Evolutionary conservation across 495 filamentous ascomycete genomes (phyloP).

Genomic region (Trypethelium eluteriae): DNA sequence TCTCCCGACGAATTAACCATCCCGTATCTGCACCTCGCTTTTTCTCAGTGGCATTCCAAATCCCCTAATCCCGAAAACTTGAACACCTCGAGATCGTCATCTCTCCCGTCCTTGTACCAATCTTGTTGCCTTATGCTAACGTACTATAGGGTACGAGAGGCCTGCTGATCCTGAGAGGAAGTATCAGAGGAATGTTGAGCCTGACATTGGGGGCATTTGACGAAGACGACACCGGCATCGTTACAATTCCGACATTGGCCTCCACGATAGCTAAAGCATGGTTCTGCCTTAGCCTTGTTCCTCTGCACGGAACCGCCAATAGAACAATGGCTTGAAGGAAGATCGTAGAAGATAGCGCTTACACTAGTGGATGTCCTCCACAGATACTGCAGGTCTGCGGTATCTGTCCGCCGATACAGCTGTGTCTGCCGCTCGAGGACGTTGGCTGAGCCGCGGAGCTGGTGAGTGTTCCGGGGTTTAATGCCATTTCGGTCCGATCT

Average conservation of each 20-base stretch:
- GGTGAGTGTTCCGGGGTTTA: neutral
- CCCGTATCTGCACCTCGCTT: neutral
- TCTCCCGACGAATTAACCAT: neutral
- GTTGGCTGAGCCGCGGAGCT: neutral
- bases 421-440: neutral
- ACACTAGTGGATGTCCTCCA: conserved; percentile 5
- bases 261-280: neutral
- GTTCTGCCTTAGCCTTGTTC: neutral
- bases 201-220: neutral
- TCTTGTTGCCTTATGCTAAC: neutral
- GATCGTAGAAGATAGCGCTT: neutral
- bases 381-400: neutral
- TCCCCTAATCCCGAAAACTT: neutral
- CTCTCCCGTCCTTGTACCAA: neutral
- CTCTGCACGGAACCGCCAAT: neutral
- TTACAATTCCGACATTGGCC: conserved; percentile 2
- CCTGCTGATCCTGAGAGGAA: neutral
- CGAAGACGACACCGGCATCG: conserved; percentile 3
- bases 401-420: neutral
- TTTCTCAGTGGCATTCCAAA: neutral
- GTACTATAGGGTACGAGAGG: neutral
- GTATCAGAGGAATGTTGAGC: neutral
- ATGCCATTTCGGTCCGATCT: neutral
- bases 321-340: neutral
- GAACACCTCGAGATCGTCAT: neutral